Percentiles rank a stretch among this genome's conserved stretches.
phyloP scores from a whole-genome alignment of 345 rosid species.

The Populus alba region DNA sequence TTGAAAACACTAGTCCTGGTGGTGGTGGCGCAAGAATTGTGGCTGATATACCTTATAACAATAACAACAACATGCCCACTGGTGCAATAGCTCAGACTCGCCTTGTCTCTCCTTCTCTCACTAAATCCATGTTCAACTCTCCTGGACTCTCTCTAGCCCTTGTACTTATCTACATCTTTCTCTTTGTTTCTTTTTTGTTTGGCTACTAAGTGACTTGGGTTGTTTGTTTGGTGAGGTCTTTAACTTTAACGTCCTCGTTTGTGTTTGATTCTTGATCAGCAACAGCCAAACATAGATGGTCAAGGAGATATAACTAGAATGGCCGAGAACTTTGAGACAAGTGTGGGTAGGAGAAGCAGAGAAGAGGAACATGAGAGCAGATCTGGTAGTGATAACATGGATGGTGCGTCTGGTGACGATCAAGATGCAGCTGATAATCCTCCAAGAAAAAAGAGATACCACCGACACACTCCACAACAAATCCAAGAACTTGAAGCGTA shows the following conservation, averaged over 20 bases:
- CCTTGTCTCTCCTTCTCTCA: slow-evolving; percentile 43
- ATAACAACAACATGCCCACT: slow-evolving; percentile 43
- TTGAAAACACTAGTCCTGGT: slow-evolving; percentile 42
- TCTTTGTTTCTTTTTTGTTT: too few species aligned
- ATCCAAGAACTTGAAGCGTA: slow-evolving; percentile 99
- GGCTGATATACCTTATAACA: slow-evolving; percentile 39
- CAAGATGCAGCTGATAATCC: slow-evolving; percentile 84
- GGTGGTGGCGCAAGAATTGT: slow-evolving; percentile 48
- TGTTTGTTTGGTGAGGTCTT: neutral
- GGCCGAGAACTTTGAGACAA: slow-evolving; percentile 15
- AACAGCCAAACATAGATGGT: slow-evolving; percentile 49
- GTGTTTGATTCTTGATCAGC: slow-evolving; percentile 20
- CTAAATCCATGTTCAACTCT: slow-evolving; percentile 66
- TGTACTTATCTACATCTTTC: slow-evolving; percentile 21
- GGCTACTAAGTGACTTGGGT: neutral
- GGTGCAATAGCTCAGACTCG: slow-evolving; percentile 56
- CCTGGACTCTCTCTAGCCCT: slow-evolving; percentile 83
- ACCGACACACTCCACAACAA: slow-evolving; percentile 99
- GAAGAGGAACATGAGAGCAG: slow-evolving; percentile 54
- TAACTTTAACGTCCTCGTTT: neutral
- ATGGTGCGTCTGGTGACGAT: slow-evolving; percentile 93
- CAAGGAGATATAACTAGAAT: slow-evolving; percentile 34
- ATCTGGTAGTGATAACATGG: slow-evolving; percentile 97
- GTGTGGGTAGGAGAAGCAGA: slow-evolving; percentile 22
- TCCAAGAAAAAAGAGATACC: slow-evolving; percentile 88